Evolutionary conservation across 805 yeast species (phyloP), one percentile per base, ranked within the genome.

Genomic region (Scheffersomyces amazonensis): DNA sequence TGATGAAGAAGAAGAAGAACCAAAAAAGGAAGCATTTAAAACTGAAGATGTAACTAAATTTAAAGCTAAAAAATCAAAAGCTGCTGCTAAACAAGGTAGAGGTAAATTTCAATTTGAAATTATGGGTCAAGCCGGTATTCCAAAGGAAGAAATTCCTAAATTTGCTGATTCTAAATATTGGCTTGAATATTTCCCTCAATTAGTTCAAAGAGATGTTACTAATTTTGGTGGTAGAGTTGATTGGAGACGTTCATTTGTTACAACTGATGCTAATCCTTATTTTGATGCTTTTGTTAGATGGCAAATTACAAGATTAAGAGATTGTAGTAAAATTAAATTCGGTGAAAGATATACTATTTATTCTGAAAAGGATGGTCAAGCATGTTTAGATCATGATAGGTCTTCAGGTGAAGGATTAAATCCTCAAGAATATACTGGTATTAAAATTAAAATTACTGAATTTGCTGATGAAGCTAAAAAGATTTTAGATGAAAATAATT

Each of bases 381-480:
- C 99, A 28, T 93, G 99, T 75, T 90, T 93, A 91, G 99, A 93
- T 66, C 99, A 93, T 66, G 99, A 93, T 68, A 83, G 99, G 75
- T 85, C 78, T 65, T 79, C 91, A 35, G 99, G 99, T 61, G 99
- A 93, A 71, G 98, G 95, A 64, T 93, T 93, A 31, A 77, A 83
- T 50, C 97, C 99, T 30, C 98, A 93, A 69, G 99, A 93, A 66
- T 93, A 93, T 66, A 81, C 87, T 23, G 97, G 90, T 52, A 80
- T 93, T 60, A 93, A 93, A 76, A 91, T 93, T 56, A 70, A 78
- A 61, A 74, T 83, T 33, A 63, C 72, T 19, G 83, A 81, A 49
- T 78, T 78, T 59, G 70, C 83, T 33, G 64, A 70, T 6, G 72
- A 62, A 35, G 83, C 87, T 22, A 70, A 78, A 30, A 75, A 76